Base-by-base conservation (phyloP, 106 monocot species). In the Dendrobium catenatum region DNA sequence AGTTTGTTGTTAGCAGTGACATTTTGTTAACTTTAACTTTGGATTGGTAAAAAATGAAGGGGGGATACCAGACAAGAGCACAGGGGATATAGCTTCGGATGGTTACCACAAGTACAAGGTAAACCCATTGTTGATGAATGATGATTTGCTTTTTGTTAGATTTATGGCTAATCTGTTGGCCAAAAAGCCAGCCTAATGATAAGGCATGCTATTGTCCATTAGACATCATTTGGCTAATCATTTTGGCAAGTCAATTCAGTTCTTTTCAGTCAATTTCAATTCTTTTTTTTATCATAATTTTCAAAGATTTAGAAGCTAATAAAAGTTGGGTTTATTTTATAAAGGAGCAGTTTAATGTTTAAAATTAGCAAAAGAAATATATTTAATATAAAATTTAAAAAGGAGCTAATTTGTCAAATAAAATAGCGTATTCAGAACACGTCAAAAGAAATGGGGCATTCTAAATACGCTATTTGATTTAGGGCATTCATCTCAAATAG, bases 71-170 rank as follows among this genome's bases (percentile, higher is more conserved):
- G 84, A 80, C 58, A 80, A 80, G 2, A 84, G 79, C 17, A 74
- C 43, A 6, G 89, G 68, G 6, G 86, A 87, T 40, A 26, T 82
- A 16, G 68, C 86, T 10, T 59, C 84, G 8, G 89, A 87, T 49
- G 86, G 84, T 1, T 89, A 89, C 64, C 86, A 89, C 80, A 86
- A 87, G 61, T 85, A 83, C 80, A 89, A 87, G 86, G 89, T 89
- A 55, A 15, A 9, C 18, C 18, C 40, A 74, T 74, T 43, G 42
- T 19, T 74, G 37, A 37, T 37, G 37, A 37, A 37, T 74, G 18
- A 4, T 74, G 42, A 42, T 42, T 7, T 42, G 20, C 33, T 16
- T 70, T 37, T 70, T 70, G 4, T 9, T 37, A 31, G 13, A 27
- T 11, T 10, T 31, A 70, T 20, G 2, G 17, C 20, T 6, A 42